A percentile compares a stretch with the other conserved stretches of the same genome.
These are phyloP conservation scores for Pleurozium schreberi DNA, from an alignment of 225 moss, liverwort and hornwort genomes.

Conservation along the genomic window DNA sequence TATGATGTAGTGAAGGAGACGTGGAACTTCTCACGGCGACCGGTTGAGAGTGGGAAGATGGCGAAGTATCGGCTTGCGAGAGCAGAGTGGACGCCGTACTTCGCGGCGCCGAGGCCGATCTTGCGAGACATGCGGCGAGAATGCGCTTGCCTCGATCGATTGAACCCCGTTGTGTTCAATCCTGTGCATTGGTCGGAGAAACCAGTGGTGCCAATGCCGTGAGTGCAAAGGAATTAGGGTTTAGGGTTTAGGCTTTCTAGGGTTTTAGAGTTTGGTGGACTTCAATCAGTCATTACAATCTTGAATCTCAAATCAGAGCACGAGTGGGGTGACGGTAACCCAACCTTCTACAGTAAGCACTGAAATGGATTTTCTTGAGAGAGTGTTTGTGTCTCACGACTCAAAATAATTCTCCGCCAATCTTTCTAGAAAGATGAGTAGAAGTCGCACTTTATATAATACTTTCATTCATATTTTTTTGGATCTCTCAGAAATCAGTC, in stretches of 20 bases:
- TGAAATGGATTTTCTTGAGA: not conserved
- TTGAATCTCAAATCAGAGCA: not conserved
- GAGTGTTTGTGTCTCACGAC: not conserved
- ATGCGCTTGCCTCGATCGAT: constrained; percentile 10
- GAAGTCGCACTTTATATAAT: not conserved
- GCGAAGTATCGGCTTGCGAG: not conserved
- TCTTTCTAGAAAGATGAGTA: not conserved
- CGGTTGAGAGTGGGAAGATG: not conserved
- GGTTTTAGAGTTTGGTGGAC: not conserved
- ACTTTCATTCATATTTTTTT: not conserved
- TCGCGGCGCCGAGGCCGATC: not conserved
- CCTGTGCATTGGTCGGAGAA: not conserved
- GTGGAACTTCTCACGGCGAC: constrained; percentile 11
- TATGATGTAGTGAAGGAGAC: not conserved
- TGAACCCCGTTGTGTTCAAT: not conserved
- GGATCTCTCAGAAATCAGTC: too few relatives aligned
- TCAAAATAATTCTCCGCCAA: not conserved
- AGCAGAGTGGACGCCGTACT: constrained; percentile 19
- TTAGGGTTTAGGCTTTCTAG: not conserved
- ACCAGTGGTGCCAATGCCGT: not conserved
- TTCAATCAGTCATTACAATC: not conserved
- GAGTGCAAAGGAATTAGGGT: not conserved
- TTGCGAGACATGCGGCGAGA: not conserved
- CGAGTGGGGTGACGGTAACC: not conserved
- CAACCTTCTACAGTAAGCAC: not conserved